These are phyloP conservation scores for Sphaerulina vaccinii DNA, from an alignment of 2,329 filamentous ascomycete species.

Conservation along the genomic window DNA sequence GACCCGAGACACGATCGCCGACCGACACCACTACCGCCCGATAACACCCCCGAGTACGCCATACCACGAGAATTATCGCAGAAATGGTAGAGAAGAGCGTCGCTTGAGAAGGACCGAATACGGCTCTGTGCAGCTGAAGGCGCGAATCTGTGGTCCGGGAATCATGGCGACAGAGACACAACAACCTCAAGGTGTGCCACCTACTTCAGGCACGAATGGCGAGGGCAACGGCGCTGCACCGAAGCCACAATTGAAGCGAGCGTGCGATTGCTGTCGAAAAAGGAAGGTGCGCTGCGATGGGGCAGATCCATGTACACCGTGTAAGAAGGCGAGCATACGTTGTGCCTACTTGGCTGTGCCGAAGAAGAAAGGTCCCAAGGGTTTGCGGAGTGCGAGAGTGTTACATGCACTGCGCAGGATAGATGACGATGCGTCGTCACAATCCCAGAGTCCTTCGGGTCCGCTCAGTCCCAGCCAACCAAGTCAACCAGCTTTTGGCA, in stretches of 20 bases:
- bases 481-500: slow-evolving; percentile 27
- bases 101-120: slow-evolving; percentile 20
- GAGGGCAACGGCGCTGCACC: slow-evolving; percentile 12
- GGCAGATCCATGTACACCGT: slow-evolving; percentile 36
- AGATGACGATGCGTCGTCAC: slow-evolving; percentile 31
- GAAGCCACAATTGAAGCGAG: slow-evolving; percentile 32
- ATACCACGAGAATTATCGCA: not conserved
- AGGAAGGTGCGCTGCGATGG: slow-evolving; percentile 39
- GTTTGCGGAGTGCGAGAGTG: slow-evolving; percentile 37
- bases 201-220: slow-evolving; percentile 10
- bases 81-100: slow-evolving; percentile 11
- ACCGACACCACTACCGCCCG: not conserved
- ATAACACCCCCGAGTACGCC: not conserved
- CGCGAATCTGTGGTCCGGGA: slow-evolving; percentile 8
- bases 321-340: slow-evolving; percentile 37
- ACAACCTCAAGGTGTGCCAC: slow-evolving; percentile 11
- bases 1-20: not conserved
- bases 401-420: slow-evolving; percentile 37
- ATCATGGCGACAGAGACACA: slow-evolving; percentile 27
- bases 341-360: slow-evolving; percentile 39
- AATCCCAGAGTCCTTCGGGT: slow-evolving; percentile 23
- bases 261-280: slow-evolving; percentile 41
- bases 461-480: slow-evolving; percentile 26
- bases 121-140: slow-evolving; percentile 12
- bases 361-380: slow-evolving; percentile 41